These are phyloP conservation scores for Taphrina betulina DNA, from an alignment of 1,139 yeast genomes.

Conservation along the genomic window DNA sequence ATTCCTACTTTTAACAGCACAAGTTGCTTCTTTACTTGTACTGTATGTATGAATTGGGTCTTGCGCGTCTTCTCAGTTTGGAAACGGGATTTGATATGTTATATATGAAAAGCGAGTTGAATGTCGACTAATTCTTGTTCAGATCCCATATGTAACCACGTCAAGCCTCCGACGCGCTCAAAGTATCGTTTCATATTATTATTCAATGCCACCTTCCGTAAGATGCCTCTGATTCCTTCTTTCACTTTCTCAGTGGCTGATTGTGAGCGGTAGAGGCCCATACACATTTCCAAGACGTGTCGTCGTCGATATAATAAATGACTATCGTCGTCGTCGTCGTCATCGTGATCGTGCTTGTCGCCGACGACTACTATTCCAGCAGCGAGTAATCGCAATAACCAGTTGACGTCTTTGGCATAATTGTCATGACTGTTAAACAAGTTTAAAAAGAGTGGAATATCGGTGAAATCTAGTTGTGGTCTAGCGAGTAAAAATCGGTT, in stretches of 20 bases:
- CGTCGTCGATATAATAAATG: conserved; percentile 13
- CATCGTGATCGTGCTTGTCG: background rate
- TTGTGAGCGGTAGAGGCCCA: conserved; percentile 23
- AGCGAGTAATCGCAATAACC: conserved; percentile 32
- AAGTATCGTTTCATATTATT: conserved; percentile 2
- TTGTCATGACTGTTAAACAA: conserved; percentile 23
- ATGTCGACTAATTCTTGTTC: too few relatives aligned
- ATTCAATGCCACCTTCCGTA: background rate
- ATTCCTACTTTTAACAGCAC: too few relatives aligned
- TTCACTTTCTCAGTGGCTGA: conserved; percentile 15
- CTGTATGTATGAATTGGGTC: too few relatives aligned
- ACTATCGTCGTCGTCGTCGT: background rate
- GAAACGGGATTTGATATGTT: too few relatives aligned
- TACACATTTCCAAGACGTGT: conserved; percentile 22
- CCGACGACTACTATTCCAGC: conserved; percentile 22
- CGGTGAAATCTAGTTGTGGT: conserved; percentile 33
- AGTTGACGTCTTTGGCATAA: conserved; percentile 31
- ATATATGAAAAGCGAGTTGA: too few relatives aligned
- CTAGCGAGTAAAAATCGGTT: conserved; percentile 35
- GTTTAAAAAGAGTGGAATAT: conserved; percentile 34
- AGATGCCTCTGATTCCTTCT: conserved; percentile 1
- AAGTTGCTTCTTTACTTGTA: too few relatives aligned
- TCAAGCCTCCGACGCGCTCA: conserved; percentile 17
- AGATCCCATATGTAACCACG: conserved; percentile 9
- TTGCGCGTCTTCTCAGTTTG: too few relatives aligned